Evolutionary conservation across 208 protist species (phyloP).

Genomic region (Trypanosoma melophagium): DNA sequence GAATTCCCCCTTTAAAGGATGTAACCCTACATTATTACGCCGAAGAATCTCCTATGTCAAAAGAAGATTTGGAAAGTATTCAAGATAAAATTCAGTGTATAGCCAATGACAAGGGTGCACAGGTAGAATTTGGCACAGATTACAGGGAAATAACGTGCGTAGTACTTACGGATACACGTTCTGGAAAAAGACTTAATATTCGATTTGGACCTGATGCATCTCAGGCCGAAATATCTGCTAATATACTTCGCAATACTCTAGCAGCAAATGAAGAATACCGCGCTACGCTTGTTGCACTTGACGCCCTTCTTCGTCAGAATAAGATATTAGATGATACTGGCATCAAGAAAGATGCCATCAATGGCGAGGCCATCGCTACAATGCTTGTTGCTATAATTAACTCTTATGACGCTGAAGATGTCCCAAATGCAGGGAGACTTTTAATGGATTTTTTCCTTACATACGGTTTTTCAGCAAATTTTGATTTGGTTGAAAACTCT

Average conservation of each 20-base stretch:
- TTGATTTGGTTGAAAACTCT: conserved; percentile 32
- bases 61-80: conserved; percentile 14
- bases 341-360: conserved; percentile 26
- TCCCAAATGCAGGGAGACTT: conserved; percentile 31
- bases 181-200: conserved; percentile 34
- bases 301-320: conserved; percentile 45
- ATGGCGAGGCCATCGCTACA: conserved; percentile 37
- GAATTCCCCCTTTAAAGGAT: conserved; percentile 33
- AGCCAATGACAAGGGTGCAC: conserved; percentile 24
- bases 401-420: conserved; percentile 32
- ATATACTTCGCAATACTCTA: conserved; percentile 20
- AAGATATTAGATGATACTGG: conserved; percentile 43
- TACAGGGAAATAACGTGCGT: conserved; percentile 36
- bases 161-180: conserved; percentile 30
- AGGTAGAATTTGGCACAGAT: conserved; percentile 38
- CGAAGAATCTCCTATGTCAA: conserved; percentile 21
- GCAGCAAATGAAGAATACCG: conserved; percentile 17
- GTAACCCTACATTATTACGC: conserved; percentile 41
- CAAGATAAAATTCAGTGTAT: conserved; percentile 11
- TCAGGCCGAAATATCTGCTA: conserved; percentile 19
- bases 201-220: conserved; percentile 36
- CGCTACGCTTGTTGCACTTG: conserved; percentile 28
- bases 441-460: conserved; percentile 51
- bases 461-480: conserved; percentile 47
- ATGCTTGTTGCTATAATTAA: conserved; percentile 51